phyloP scores from a whole-genome alignment of 2,329 filamentous ascomycete species.

The Diaporthe citrichinensis region DNA sequence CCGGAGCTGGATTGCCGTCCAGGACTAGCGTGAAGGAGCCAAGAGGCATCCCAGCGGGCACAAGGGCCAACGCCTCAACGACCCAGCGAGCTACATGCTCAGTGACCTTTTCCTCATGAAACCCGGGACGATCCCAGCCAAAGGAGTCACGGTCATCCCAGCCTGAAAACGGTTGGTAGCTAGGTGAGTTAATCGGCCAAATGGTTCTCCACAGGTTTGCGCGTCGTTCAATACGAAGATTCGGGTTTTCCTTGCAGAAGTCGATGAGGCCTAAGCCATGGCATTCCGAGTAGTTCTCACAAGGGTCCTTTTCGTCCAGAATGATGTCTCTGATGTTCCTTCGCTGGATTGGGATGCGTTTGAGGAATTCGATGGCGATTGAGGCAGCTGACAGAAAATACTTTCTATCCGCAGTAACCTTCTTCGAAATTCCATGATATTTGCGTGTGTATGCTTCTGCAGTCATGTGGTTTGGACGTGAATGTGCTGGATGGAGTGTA shows the following conservation, averaged over 20 bases:
- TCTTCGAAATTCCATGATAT: no score
- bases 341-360: background rate
- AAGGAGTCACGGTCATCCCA: no score
- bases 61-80: slow-evolving; percentile 6
- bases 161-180: no score
- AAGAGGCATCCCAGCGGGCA: background rate
- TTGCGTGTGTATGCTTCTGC: background rate
- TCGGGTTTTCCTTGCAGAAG: slow-evolving; percentile 7
- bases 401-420: no score
- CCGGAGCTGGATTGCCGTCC: background rate
- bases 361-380: background rate
- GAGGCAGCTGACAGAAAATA: slow-evolving; percentile 1
- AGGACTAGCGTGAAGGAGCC: slow-evolving; percentile 3
- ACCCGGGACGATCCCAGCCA: background rate
- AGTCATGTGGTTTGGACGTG: background rate
- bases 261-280: slow-evolving; percentile 5
- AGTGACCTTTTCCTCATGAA: background rate
- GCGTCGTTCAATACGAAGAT: background rate
- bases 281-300: background rate
- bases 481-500: background rate
- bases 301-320: background rate
- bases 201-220: background rate
- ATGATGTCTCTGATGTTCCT: background rate
- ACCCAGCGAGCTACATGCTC: background rate
- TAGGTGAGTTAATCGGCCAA: background rate